Conservation (phyloP, 164 flowering plant genomes). For the Amborella trichopoda region DNA sequence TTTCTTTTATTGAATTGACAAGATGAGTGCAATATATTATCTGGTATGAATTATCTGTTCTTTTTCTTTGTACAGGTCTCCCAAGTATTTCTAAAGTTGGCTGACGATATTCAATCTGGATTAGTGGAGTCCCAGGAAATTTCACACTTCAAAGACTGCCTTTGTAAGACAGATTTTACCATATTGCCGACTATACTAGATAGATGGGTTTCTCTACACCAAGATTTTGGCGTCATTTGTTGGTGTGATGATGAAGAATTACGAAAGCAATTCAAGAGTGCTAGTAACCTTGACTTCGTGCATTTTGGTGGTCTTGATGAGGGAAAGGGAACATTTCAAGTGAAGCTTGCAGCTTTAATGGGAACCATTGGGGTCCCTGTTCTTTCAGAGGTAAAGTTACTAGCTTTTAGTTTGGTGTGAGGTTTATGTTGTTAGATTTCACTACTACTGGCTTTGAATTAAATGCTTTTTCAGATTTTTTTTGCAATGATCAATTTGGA, state of each 20-base stretch:
- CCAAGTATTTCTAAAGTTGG: constrained; percentile 57
- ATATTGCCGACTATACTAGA: constrained; percentile 69
- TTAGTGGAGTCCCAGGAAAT: constrained; percentile 36
- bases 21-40: too few relatives aligned
- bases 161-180: constrained; percentile 30
- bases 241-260: constrained; percentile 79
- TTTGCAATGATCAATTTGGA: too few relatives aligned
- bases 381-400: constrained; percentile 58
- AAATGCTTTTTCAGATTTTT: too few relatives aligned
- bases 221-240: constrained; percentile 70
- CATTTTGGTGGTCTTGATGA: constrained; percentile 47
- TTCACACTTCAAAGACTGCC: constrained; percentile 39
- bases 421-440: too few relatives aligned
- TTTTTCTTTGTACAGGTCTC: constrained; percentile 37
- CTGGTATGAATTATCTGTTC: constrained; percentile 1
- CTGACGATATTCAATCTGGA: constrained; percentile 55
- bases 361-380: constrained; percentile 53
- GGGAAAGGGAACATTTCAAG: constrained; percentile 26
- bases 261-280: constrained; percentile 48
- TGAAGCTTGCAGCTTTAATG: constrained; percentile 37
- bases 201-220: constrained; percentile 87
- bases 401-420: too few relatives aligned
- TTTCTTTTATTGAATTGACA: too few relatives aligned
- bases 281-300: constrained; percentile 42
- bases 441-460: too few relatives aligned